These are phyloP conservation scores for Termitomyces sp. DNA, from an alignment of 768 basidiomycete species.

Conservation along the genomic window DNA sequence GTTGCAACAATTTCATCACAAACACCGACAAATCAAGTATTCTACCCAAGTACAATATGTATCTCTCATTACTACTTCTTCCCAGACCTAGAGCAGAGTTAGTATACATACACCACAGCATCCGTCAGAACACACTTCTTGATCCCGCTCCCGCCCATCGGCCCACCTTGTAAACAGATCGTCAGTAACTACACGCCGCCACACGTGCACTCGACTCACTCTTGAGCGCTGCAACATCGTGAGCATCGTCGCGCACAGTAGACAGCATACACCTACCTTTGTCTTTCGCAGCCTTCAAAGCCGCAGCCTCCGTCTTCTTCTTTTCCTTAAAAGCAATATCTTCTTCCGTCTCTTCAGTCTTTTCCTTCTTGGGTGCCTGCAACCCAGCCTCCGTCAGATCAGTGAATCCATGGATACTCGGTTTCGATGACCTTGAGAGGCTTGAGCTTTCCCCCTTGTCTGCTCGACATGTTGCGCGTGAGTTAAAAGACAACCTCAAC, in stretches of 20 bases:
- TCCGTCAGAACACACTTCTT: conserved; percentile 65
- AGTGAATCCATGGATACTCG: background rate
- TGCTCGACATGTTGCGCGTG: conserved; percentile 42
- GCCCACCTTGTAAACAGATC: conserved; percentile 43
- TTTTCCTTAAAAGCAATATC: conserved; percentile 69
- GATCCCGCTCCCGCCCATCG: conserved; percentile 68
- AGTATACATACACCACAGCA: background rate
- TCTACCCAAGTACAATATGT: conserved; percentile 17
- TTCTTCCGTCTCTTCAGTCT: conserved; percentile 67
- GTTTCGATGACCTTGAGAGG: conserved; percentile 63
- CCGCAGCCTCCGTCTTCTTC: conserved; percentile 71
- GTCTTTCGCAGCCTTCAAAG: conserved; percentile 65
- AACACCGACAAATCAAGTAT: conserved; percentile 33
- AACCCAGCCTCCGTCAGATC: conserved; percentile 4
- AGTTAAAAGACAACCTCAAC: background rate
- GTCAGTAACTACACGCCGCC: conserved; percentile 2
- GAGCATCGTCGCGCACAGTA: conserved; percentile 1
- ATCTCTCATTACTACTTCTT: conserved; percentile 65
- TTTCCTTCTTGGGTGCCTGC: conserved; percentile 81
- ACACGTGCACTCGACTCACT: conserved; percentile 28
- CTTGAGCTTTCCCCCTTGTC: conserved; percentile 85
- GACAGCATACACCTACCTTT: conserved; percentile 49
- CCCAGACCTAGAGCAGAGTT: conserved; percentile 43
- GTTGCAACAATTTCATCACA: conserved; percentile 24
- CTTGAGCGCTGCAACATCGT: conserved; percentile 40